Evolutionary conservation across 2,329 filamentous ascomycete genomes (phyloP), one percentile per base, ranked within the genome.

Genomic region (Leptographium lundbergii): DNA sequence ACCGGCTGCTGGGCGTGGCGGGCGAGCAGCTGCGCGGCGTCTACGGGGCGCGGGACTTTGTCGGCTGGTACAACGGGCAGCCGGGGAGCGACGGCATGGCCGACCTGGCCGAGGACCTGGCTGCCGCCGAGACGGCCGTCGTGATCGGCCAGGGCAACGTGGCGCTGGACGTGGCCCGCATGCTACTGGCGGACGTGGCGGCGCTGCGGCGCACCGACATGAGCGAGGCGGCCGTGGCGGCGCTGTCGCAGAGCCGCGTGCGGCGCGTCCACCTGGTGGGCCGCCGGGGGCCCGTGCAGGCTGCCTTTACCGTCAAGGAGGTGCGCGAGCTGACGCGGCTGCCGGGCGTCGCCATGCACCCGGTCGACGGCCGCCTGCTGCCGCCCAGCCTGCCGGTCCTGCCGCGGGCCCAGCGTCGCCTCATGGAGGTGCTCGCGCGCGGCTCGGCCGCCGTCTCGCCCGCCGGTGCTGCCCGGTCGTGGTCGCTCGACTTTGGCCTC

Each of bases 1-100:
- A 99, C 70, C 85, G 84, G 63, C 84, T 80, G 59, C 77, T 99
- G 0, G 85, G 82, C 0, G 84, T 99, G 42, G 84, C 87, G 0
- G 91, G 92, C 10, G 94, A 99, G 67, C 79, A 85, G 6, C 74
- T 94, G 7, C 76, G 78, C 29, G 89, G 89, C 3, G 84, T 97
- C 22, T 87, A 91, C 69, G 96, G 91, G 9, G 94, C 94, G 2
- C 83, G 94, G 32, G 87, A 91, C 47, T 96, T 97, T 69, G 94
- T 99, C 1, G 94, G 91, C 22, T 99, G 94, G 94, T 99, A 99
- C 72, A 99, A 99, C 71, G 94, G 94, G 3, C 78, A 96, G 3
- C 94, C 94, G 0, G 88, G 95, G 65, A 88, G 88, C 68, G 81
- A 86, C 24, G 36, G 14, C 19, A 45, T 25, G 36, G 3, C 11